A percentile compares a stretch with the other conserved stretches of the same genome.
These are phyloP conservation scores for Candida manassasensis DNA, from an alignment of 805 yeast genomes.

Conservation along the genomic window DNA sequence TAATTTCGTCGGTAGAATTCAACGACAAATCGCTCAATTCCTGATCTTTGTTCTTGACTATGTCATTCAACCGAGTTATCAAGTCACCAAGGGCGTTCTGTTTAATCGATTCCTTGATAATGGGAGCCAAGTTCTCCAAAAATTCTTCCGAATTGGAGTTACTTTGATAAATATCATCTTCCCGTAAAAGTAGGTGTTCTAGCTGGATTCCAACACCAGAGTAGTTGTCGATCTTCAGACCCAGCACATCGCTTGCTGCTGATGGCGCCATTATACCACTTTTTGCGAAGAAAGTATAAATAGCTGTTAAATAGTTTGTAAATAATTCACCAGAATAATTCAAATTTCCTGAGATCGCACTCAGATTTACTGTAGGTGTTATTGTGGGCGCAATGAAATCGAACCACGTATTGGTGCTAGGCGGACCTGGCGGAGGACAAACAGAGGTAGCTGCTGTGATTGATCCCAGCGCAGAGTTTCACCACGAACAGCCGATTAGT, in stretches of 20 bases:
- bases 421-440: slow-evolving; percentile 41
- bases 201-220: slow-evolving; percentile 18
- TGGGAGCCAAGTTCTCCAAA: slow-evolving; percentile 75
- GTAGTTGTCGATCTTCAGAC: not conserved
- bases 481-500: slow-evolving; percentile 25
- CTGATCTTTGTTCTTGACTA: slow-evolving; percentile 55
- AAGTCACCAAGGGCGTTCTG: slow-evolving; percentile 52
- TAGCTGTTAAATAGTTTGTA: not conserved
- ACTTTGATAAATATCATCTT: slow-evolving; percentile 40
- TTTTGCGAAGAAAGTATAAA: too few relatives aligned
- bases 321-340: not conserved
- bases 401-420: slow-evolving; percentile 43
- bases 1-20: slow-evolving; percentile 52
- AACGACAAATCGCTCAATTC: slow-evolving; percentile 62
- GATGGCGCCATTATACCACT: slow-evolving; percentile 9
- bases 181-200: slow-evolving; percentile 35
- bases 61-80: slow-evolving; percentile 49
- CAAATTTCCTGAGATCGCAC: too few relatives aligned
- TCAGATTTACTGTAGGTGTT: too few relatives aligned
- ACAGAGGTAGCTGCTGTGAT: slow-evolving; percentile 24
- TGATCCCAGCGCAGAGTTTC: slow-evolving; percentile 15
- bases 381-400: slow-evolving; percentile 15
- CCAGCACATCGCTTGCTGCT: slow-evolving; percentile 2
- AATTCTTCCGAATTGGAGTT: slow-evolving; percentile 61
- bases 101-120: slow-evolving; percentile 59